These are phyloP conservation scores for Chytriomyces hyalinus DNA, from an alignment of 192 early-diverging fungal species.

Conservation along the genomic window DNA sequence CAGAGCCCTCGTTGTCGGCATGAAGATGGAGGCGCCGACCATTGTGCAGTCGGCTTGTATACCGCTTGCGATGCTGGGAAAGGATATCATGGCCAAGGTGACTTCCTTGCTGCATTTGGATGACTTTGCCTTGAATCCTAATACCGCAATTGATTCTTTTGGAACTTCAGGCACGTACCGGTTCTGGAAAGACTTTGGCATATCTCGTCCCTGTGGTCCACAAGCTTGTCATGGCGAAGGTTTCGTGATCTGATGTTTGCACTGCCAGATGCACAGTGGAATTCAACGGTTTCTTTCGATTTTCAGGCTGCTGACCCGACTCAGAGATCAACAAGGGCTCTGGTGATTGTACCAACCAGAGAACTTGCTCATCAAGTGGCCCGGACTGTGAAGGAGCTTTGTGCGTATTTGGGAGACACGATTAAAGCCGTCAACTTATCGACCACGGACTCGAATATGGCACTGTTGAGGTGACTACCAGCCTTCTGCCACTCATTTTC, in stretches of 20 bases:
- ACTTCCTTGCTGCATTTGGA: background rate
- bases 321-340: conserved; percentile 58
- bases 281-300: background rate
- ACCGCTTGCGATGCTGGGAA: conserved; percentile 88
- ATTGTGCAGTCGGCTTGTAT: conserved; percentile 88
- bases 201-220: conserved; percentile 91
- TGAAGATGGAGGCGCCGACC: conserved; percentile 85
- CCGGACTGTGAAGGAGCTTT: conserved; percentile 73
- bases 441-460: conserved; percentile 41
- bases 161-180: conserved; percentile 73
- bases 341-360: conserved; percentile 93
- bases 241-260: background rate
- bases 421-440: conserved; percentile 73
- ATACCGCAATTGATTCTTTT: background rate
- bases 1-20: conserved; percentile 76
- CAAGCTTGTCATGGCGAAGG: conserved; percentile 82
- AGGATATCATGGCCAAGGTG: conserved; percentile 85
- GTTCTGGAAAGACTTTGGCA: conserved; percentile 96
- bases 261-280: background rate
- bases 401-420: conserved; percentile 72
- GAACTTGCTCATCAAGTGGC: conserved; percentile 95
- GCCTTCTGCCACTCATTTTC: too few species aligned
- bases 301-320: conserved; percentile 20
- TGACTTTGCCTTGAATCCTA: background rate
- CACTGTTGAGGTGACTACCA: conserved; percentile 32